Percentiles rank a stretch among this genome's conserved stretches.
phyloP scores from a whole-genome alignment of 768 basidiomycete genomes.

The Suillus variegatus region DNA sequence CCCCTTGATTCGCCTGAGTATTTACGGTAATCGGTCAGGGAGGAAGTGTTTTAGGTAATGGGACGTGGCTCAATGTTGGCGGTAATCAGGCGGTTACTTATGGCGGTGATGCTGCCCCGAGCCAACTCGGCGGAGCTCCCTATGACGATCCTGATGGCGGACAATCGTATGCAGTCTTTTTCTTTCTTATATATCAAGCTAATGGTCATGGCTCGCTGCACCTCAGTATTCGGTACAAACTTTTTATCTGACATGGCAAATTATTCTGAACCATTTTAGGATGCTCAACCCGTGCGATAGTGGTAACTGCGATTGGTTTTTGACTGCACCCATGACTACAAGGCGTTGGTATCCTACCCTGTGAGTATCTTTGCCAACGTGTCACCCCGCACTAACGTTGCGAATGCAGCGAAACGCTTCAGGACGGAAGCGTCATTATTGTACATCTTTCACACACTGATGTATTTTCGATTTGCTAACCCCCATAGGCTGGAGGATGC shows the following conservation, averaged over 20 bases:
- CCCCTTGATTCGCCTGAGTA: not conserved
- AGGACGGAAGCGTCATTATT: constrained; percentile 66
- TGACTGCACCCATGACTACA: constrained; percentile 46
- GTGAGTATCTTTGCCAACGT: constrained; percentile 38
- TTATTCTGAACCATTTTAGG: constrained; percentile 32
- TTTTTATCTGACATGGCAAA: not conserved
- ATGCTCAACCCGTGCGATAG: constrained; percentile 70
- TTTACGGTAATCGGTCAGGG: constrained; percentile 20
- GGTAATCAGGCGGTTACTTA: constrained; percentile 69
- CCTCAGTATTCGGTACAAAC: constrained; percentile 14
- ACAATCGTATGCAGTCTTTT: constrained; percentile 48
- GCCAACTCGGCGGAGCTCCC: constrained; percentile 49
- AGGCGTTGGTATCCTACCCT: constrained; percentile 79
- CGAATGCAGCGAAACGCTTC: constrained; percentile 53
- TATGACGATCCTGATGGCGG: constrained; percentile 65
- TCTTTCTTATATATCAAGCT: constrained; percentile 48
- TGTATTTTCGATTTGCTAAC: constrained; percentile 1
- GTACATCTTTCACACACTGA: constrained; percentile 34
- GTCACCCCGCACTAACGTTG: not conserved
- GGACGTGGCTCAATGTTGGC: constrained; percentile 81
- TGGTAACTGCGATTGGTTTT: constrained; percentile 59
- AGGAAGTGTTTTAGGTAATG: constrained; percentile 64
- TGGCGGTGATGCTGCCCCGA: constrained; percentile 49
- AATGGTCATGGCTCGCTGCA: constrained; percentile 15
- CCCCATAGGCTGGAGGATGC: constrained; percentile 59